Percentiles rank a stretch among this genome's conserved stretches.
phyloP scores from a whole-genome alignment of 352 stramenopile species.

The Phytopythium vexans region DNA sequence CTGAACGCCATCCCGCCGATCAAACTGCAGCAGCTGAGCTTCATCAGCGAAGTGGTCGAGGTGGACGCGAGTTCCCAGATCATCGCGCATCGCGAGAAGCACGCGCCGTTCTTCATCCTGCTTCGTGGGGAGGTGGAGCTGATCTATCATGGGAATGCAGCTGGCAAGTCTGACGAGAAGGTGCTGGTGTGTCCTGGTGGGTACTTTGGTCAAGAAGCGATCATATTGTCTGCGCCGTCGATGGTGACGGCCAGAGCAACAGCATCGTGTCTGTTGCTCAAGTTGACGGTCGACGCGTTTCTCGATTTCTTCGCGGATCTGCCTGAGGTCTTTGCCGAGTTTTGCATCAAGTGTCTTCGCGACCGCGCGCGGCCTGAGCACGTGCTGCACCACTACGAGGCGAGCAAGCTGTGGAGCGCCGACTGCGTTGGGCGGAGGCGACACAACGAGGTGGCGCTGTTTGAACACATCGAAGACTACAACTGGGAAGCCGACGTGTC shows the following conservation, averaged over 20 bases:
- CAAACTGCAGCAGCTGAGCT: constrained; percentile 55
- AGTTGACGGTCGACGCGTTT: constrained; percentile 36
- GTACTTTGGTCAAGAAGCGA: constrained; percentile 66
- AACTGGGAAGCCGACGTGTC: constrained; percentile 48
- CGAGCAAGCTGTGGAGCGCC: constrained; percentile 51
- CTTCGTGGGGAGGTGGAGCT: constrained; percentile 36
- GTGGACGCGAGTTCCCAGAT: constrained; percentile 23
- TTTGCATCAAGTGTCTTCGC: constrained; percentile 65
- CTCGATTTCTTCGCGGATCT: constrained; percentile 51
- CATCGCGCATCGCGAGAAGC: constrained; percentile 20
- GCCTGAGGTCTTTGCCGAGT: constrained; percentile 59
- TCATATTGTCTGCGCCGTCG: constrained; percentile 44
- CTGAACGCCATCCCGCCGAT: constrained; percentile 50
- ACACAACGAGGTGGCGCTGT: constrained; percentile 51
- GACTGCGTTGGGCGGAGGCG: constrained; percentile 42
- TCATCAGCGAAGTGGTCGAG: constrained; percentile 50
- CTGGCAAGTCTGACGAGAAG: constrained; percentile 12
- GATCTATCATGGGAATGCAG: constrained; percentile 16
- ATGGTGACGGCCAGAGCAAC: constrained; percentile 27
- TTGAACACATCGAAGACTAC: constrained; percentile 70
- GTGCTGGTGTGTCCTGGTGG: constrained; percentile 41
- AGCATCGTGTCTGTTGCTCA: constrained; percentile 48
- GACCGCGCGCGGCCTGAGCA: constrained; percentile 42
- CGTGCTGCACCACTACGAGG: constrained; percentile 69
- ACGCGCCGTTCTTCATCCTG: constrained; percentile 43